phyloP scores from a whole-genome alignment of 2,329 filamentous ascomycete genomes.

The Pyrenophora seminiperda region DNA sequence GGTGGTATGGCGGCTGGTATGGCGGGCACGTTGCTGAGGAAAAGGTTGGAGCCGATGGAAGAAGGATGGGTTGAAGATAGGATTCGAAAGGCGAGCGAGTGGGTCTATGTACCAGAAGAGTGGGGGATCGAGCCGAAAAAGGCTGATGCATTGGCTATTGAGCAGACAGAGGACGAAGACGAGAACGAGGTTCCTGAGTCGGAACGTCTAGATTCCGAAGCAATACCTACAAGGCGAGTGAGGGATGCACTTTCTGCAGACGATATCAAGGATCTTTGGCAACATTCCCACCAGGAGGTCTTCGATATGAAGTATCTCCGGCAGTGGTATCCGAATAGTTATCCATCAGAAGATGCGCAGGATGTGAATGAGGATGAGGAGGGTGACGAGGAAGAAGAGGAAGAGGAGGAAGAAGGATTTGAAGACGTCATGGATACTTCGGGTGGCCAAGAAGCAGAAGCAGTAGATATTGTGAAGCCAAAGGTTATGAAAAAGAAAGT shows the following conservation, averaged over 20 bases:
- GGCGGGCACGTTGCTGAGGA: slow-evolving; percentile 32
- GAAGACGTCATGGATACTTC: slow-evolving; percentile 28
- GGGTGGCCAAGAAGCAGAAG: slow-evolving; percentile 6
- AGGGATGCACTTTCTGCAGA: slow-evolving; percentile 27
- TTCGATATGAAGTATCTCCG: slow-evolving; percentile 24
- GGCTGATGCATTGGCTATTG: not conserved
- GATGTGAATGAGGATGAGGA: slow-evolving; percentile 17
- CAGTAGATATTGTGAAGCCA: slow-evolving; percentile 8
- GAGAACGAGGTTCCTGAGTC: slow-evolving; percentile 11
- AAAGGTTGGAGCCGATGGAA: slow-evolving; percentile 33
- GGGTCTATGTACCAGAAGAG: slow-evolving; percentile 37
- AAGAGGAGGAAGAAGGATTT: slow-evolving; percentile 27
- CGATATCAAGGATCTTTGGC: slow-evolving; percentile 29
- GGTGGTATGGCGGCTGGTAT: slow-evolving; percentile 25
- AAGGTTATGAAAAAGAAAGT: slow-evolving; percentile 12
- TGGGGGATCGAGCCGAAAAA: slow-evolving; percentile 35
- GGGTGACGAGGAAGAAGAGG: slow-evolving; percentile 17
- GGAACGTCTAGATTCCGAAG: slow-evolving; percentile 18
- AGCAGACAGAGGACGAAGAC: slow-evolving; percentile 15
- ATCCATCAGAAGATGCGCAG: slow-evolving; percentile 10
- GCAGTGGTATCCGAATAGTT: slow-evolving; percentile 11
- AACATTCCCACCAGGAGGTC: slow-evolving; percentile 25
- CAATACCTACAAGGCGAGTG: slow-evolving; percentile 20
- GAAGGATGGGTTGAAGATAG: slow-evolving; percentile 40
- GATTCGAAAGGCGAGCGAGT: slow-evolving; percentile 35